phyloP scores from a whole-genome alignment of 108 stramenopile species.

The Licmophora abbreviata region DNA sequence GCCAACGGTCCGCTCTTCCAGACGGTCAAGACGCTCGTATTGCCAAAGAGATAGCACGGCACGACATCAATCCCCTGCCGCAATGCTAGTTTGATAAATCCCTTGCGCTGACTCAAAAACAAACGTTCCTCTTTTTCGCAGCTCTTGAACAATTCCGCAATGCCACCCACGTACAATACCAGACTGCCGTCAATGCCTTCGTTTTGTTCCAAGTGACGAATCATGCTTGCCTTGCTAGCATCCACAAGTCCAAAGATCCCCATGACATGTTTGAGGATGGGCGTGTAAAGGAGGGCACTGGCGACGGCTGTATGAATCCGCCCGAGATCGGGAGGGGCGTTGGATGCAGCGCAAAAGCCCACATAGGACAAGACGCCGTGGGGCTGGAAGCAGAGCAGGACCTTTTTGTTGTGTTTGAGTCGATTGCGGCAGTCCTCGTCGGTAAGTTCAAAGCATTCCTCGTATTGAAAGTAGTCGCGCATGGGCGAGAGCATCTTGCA shows the following conservation, averaged over 20 bases:
- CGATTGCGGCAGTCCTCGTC: conserved; percentile 18
- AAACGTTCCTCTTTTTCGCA: conserved; percentile 49
- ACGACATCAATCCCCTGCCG: conserved; percentile 64
- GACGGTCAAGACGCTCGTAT: conserved; percentile 50
- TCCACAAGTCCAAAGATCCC: conserved; percentile 67
- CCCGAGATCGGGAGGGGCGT: conserved; percentile 2
- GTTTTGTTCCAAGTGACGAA: conserved; percentile 20
- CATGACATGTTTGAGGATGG: conserved; percentile 66
- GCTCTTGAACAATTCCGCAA: conserved; percentile 79
- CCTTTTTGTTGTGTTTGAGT: conserved; percentile 11
- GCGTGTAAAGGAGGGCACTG: conserved; percentile 20
- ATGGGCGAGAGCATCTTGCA: conserved; percentile 24
- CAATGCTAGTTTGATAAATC: conserved; percentile 77
- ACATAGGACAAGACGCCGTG: conserved; percentile 41
- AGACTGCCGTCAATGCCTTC: conserved; percentile 24
- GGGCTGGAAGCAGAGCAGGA: conserved; percentile 34
- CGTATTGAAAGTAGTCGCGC: conserved; percentile 64
- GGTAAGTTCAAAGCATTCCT: conserved; percentile 33
- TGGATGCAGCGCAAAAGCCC: conserved; percentile 3
- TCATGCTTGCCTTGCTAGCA: conserved; percentile 33
- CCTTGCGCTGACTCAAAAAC: conserved; percentile 59
- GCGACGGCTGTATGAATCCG: conserved; percentile 26
- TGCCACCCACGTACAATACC: conserved; percentile 74
- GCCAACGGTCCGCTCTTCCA: conserved; percentile 46
- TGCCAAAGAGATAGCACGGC: conserved; percentile 76